Evolutionary conservation across 192 early-diverging fungal genomes (phyloP), one percentile per base, ranked within the genome.

Genomic region (Dimargaris cristalligena): DNA sequence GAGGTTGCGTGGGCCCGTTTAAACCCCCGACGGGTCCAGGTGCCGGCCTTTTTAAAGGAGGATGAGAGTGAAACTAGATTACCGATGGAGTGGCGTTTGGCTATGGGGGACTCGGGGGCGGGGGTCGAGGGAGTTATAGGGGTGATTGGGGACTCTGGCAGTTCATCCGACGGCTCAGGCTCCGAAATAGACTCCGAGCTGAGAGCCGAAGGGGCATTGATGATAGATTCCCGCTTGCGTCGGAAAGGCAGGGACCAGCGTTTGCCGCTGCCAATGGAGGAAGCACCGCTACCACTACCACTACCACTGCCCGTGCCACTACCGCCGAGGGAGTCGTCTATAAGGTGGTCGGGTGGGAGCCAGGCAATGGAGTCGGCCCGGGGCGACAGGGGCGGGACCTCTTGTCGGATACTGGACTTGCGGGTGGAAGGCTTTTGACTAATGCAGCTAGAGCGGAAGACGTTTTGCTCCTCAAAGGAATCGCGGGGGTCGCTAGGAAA

Each of bases 371-470:
- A 22, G 11, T 22, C 45, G 45, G 25, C 25, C 23, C 23, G 20
- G 50, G 50, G 20, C 14, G 6, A 26, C 2, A 26, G 2, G 23
- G 14, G 26, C 2, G 26, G 4, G 30, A 16, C 2, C 26, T 52
- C 50, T 26, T 52, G 50, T 11, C 30, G 20, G 22, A 50, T n/a
- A 22, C 48, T 50, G 22, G 48, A 50, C 22, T 50, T 50, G 22
- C 26, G 26, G 10, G n/a, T 34, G 2, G 22, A 20, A 11, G 34
- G 20, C 33, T 31, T 3, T 26, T 57, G 55, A 35, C 55, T 57
- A n/a, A 57, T 57, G 26, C 55, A 57, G 26, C 55, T 57, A 34
- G 55, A 57, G 55, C 55, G 55, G 32, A 57, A 57, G 34, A 57
- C 10, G 35, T 57, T 57, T 57, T 57, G 55, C 23, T 35, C n/a